Percentiles rank a stretch among this genome's conserved stretches.
These are phyloP conservation scores for baker's yeast (Saccharomyces cerevisiae) DNA, from an alignment of 805 yeast species.

Conservation along the genomic window DNA sequence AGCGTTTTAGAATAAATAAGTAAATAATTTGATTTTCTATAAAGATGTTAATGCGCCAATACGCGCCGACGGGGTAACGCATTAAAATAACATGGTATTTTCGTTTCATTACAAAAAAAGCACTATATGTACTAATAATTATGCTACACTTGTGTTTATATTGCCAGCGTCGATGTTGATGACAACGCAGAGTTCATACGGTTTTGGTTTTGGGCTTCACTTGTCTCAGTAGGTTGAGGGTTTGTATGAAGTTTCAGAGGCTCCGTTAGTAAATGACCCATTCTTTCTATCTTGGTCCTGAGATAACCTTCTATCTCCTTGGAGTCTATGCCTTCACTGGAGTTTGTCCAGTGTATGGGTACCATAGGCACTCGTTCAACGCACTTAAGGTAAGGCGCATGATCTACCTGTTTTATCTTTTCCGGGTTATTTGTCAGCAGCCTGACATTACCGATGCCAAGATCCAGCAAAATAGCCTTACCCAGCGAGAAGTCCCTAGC, in stretches of 20 bases:
- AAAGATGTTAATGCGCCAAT: not conserved
- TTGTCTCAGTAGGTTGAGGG: not conserved
- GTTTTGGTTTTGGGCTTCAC: not conserved
- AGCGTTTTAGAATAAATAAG: not conserved
- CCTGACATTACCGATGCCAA: constrained; percentile 64
- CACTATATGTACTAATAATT: not conserved
- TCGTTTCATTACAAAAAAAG: not conserved
- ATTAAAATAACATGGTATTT: not conserved
- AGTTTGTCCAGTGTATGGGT: constrained; percentile 79
- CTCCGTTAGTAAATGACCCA: constrained; percentile 82
- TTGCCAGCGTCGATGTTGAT: constrained; percentile 5
- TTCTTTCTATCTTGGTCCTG: constrained; percentile 87
- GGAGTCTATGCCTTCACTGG: constrained; percentile 60
- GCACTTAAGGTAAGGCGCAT: constrained; percentile 66
- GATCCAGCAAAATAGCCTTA: constrained; percentile 81
- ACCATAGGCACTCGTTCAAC: constrained; percentile 92
- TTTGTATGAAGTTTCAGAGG: constrained; percentile 30
- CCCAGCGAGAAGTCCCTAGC: constrained; percentile 92
- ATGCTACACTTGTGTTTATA: not conserved
- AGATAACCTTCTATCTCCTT: constrained; percentile 88
- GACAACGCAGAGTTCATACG: not conserved
- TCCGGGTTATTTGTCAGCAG: constrained; percentile 93
- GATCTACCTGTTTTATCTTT: constrained; percentile 90
- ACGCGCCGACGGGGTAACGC: not conserved
- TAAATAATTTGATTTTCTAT: not conserved